Evolutionary conservation across 768 basidiomycete genomes (phyloP), one percentile per base, ranked within the genome.

Genomic region (Suillus subalutaceus): DNA sequence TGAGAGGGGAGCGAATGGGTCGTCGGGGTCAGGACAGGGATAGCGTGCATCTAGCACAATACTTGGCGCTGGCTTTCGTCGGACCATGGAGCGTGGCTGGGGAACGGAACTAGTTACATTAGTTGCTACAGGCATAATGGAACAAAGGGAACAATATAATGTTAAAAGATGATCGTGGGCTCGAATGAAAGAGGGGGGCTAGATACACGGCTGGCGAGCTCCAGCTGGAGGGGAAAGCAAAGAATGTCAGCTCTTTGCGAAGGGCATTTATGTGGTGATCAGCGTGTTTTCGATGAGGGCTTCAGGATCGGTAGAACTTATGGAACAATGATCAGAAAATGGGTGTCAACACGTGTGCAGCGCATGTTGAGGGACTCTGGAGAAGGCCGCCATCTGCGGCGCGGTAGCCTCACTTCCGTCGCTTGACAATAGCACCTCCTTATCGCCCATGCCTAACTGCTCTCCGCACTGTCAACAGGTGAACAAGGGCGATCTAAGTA

Each of bases 1-100:
- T 72, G 85, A 84, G 52, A 92, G 84, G 0, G 90, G 85, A 6
- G 87, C 90, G 68, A 91, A 91, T 2, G 90, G 90, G 73, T 92
- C 89, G 20, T 71, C 72, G 26, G 89, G 89, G 76, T 92, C 90
- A 38, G 89, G 89, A 2, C 80, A 75, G 6, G 90, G 90, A 73
- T 91, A 92, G 48, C 86, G 81, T 63, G 81, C 72, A 12, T 84
- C 81, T 70, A 83, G 74, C 60, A 84, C 83, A 64, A 87, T 79
- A 56, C 78, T 72, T 7, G 88, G 89, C 4, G 86, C 79, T 6
- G 86, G 88, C 71, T 90, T 90, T 64, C 89, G 85, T 58, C 76
- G 72, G 26, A 79, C 66, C 41, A 43, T 41, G 59, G 59, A 43
- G 2, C 76, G 76, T 4, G 70, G 30, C 63, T 77, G 76, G 62